Conservation (phyloP, 345 rosid genomes). For the Bruguiera gymnorhiza region DNA sequence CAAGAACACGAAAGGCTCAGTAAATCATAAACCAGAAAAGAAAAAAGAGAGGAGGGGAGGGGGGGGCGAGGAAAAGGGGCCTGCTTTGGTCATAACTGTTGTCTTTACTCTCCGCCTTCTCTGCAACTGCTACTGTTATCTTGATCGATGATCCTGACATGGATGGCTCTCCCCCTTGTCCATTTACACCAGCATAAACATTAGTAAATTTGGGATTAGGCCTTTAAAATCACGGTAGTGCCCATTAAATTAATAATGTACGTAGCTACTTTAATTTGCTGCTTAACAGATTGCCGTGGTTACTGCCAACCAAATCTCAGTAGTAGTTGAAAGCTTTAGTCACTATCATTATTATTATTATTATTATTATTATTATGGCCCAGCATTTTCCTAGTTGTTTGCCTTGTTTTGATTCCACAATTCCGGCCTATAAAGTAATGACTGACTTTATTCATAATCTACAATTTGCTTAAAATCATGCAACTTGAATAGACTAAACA, state of each 20-base stretch:
- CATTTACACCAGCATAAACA: too few species aligned
- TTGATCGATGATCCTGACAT: background rate
- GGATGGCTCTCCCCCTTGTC: too few species aligned
- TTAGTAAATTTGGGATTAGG: too few species aligned
- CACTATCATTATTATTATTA: too few species aligned
- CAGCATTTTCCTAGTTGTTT: background rate
- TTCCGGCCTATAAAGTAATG: conserved; percentile 1
- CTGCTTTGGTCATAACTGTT: conserved; percentile 22
- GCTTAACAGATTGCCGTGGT: too few species aligned
- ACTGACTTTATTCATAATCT: conserved; percentile 18
- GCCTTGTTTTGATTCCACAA: background rate
- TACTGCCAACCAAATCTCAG: too few species aligned
- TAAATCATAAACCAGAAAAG: conserved; percentile 15
- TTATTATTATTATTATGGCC: too few species aligned
- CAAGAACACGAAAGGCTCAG: conserved; percentile 15
- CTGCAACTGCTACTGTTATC: conserved; percentile 14
- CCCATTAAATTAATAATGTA: too few species aligned
- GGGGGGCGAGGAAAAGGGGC: background rate
- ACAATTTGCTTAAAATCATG: conserved; percentile 13
- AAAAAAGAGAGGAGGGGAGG: too few species aligned
- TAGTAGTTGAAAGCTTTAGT: too few species aligned
- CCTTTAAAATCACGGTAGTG: too few species aligned
- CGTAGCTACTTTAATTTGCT: too few species aligned
- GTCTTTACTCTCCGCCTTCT: conserved; percentile 17
- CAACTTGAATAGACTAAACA: background rate